These are phyloP conservation scores for Irpex rosettiformis DNA, from an alignment of 1,284 basidiomycete species.

Conservation along the genomic window DNA sequence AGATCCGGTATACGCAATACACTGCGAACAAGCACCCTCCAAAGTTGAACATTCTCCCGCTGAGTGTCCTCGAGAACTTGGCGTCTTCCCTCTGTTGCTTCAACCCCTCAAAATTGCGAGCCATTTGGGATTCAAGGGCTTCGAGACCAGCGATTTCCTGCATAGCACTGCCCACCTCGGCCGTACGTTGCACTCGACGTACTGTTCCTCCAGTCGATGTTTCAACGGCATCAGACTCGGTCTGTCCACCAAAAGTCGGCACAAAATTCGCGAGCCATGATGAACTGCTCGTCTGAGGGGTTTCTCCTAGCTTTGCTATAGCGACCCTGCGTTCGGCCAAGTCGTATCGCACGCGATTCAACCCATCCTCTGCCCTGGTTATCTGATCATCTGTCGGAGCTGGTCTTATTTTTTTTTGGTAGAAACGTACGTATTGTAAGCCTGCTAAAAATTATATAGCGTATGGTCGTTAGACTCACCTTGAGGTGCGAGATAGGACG, in stretches of 20 bases:
- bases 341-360: conserved; percentile 51
- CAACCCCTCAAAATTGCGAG: conserved; percentile 48
- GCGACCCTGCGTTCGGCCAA: conserved; percentile 37
- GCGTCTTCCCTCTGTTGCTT: conserved; percentile 45
- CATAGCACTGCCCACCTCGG: conserved; percentile 32
- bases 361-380: conserved; percentile 43
- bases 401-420: conserved; percentile 24
- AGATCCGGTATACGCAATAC: conserved; percentile 64
- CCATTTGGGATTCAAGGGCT: conserved; percentile 69
- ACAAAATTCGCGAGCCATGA: conserved; percentile 22
- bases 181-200: conserved; percentile 20
- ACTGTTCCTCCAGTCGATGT: conserved; percentile 22
- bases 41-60: conserved; percentile 47
- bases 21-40: conserved; percentile 55
- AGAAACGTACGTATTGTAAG: no score
- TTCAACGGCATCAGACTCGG: not conserved
- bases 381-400: conserved; percentile 49
- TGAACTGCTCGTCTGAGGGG: conserved; percentile 1
- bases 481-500: conserved; percentile 19
- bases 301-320: conserved; percentile 20
- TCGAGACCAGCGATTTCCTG: conserved; percentile 63
- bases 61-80: conserved; percentile 51
- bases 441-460: no score
- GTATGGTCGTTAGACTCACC: no score
- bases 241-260: conserved; percentile 13